phyloP scores from a whole-genome alignment of 768 basidiomycete species.

The Cystobasidium onofrii region DNA sequence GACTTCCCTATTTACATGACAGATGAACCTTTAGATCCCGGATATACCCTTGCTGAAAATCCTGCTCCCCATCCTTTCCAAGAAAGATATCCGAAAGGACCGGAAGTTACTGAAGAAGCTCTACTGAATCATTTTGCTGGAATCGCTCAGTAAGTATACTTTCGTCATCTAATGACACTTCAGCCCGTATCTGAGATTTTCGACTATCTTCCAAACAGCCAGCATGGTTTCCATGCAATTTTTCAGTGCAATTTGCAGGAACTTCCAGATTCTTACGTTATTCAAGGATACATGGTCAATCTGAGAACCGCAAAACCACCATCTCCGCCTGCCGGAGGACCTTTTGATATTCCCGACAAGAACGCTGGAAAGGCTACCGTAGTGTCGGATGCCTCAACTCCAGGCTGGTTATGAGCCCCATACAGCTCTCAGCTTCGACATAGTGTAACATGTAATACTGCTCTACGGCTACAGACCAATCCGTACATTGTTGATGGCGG shows the following conservation, averaged over 20 bases:
- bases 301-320: neutral
- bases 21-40: neutral
- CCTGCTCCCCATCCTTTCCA: slow-evolving; percentile 15
- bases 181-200: too few species aligned
- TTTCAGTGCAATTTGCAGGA: neutral
- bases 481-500: too few species aligned
- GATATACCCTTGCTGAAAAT: neutral
- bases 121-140: neutral
- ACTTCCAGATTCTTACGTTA: neutral
- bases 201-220: neutral
- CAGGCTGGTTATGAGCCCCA: neutral
- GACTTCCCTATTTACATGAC: slow-evolving; percentile 11
- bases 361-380: neutral
- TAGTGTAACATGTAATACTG: too few species aligned
- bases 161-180: too few species aligned
- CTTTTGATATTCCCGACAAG: neutral
- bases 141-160: slow-evolving; percentile 6
- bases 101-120: slow-evolving; percentile 10
- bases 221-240: slow-evolving; percentile 8
- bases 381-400: neutral
- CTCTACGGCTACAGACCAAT: too few species aligned
- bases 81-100: slow-evolving; percentile 13
- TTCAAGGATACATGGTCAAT: slow-evolving; percentile 10
- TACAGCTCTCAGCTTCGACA: too few species aligned
- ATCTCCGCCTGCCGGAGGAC: neutral